Conservation (phyloP, 2,329 filamentous ascomycete species). For the Exophiala mesophila region DNA sequence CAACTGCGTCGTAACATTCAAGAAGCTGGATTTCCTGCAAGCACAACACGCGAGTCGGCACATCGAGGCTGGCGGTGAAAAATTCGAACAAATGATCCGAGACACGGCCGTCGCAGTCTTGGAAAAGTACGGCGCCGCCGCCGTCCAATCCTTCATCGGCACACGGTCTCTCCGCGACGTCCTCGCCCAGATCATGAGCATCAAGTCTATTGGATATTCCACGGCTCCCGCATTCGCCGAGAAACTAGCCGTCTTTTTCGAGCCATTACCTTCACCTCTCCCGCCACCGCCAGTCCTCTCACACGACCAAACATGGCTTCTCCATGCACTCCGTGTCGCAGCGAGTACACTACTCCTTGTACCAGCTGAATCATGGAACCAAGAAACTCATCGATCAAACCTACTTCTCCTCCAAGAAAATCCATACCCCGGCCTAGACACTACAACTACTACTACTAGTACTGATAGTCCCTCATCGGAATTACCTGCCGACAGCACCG, state of each 20-base stretch:
- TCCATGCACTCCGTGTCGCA: slow-evolving; percentile 40
- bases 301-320: slow-evolving; percentile 11
- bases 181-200: slow-evolving; percentile 47
- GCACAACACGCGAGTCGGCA: slow-evolving; percentile 58
- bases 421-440: background rate
- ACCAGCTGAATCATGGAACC: slow-evolving; percentile 37
- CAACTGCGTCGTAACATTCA: slow-evolving; percentile 74
- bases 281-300: slow-evolving; percentile 13
- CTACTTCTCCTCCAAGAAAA: slow-evolving; percentile 26
- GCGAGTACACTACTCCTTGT: slow-evolving; percentile 41
- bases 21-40: slow-evolving; percentile 78
- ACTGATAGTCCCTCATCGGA: background rate
- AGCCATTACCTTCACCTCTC: slow-evolving; percentile 28
- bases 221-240: slow-evolving; percentile 52
- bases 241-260: slow-evolving; percentile 57
- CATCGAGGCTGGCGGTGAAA: slow-evolving; percentile 41
- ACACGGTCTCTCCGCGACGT: slow-evolving; percentile 41
- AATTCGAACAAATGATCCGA: slow-evolving; percentile 37
- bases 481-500: slow-evolving; percentile 1
- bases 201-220: slow-evolving; percentile 48
- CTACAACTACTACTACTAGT: background rate
- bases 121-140: slow-evolving; percentile 19
- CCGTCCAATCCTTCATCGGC: slow-evolving; percentile 16
- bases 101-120: slow-evolving; percentile 23
- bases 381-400: slow-evolving; percentile 37